phyloP scores from a whole-genome alignment of 352 stramenopile species.

The Ophiocytium majus region DNA sequence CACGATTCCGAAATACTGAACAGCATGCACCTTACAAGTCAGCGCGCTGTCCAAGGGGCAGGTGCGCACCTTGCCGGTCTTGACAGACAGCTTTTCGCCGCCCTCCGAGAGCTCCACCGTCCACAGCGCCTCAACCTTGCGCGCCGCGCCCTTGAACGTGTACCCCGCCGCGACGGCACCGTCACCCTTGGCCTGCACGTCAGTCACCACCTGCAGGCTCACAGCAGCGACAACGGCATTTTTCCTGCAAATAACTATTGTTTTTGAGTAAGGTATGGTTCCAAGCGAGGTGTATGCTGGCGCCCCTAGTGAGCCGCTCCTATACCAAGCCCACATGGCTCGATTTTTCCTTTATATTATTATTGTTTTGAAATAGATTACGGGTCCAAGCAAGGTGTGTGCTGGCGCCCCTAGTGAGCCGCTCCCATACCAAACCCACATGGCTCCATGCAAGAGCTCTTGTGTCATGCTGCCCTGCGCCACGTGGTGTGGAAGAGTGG shows the following conservation, averaged over 20 bases:
- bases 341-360: background rate
- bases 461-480: too few relatives aligned
- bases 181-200: background rate
- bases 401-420: background rate
- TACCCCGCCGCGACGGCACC: background rate
- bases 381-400: background rate
- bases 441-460: too few relatives aligned
- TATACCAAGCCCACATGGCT: background rate
- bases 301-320: background rate
- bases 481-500: too few relatives aligned
- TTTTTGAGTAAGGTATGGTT: background rate
- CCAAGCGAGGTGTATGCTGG: background rate
- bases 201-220: background rate
- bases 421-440: background rate
- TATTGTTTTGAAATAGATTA: background rate
- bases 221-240: background rate
- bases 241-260: background rate
- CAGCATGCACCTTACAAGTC: background rate
- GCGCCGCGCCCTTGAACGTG: background rate
- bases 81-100: background rate
- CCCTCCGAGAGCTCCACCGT: background rate
- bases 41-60: background rate
- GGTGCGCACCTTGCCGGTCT: background rate
- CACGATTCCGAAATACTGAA: background rate
- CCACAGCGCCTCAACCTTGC: background rate